Evolutionary conservation across 192 early-diverging fungal species (phyloP), one percentile per base, ranked within the genome.

Genomic region (Funneliformis geosporum): DNA sequence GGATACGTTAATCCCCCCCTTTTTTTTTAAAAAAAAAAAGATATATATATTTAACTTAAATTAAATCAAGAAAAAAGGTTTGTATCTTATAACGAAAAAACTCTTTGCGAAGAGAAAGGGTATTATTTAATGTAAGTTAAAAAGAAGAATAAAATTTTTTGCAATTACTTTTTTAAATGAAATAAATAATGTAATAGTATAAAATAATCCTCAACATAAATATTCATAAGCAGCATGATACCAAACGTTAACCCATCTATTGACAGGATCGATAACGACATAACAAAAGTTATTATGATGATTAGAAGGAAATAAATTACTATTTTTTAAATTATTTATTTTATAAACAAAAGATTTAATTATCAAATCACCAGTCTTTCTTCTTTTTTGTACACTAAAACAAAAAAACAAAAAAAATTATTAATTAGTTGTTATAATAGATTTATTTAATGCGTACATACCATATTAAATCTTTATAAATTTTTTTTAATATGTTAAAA

Each of bases 171-270:
- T 33, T 33, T 33, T 2, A 33, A 33, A 33, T 0, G 2, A 33
- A 33, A 33, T 33, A 33, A n/a, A 33, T 33, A 33, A 33, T 33
- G 33, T 0, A 33, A 33, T 33, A 33, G 2, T 33, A 33, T 33
- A 60, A 60, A 60, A 16, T n/a, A 60, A 60, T 16, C 16, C 18
- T 60, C 33, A 66, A 66, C 64, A 66, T 16, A 66, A 23, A 66
- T 66, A 66, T 66, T 66, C 64, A 66, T 18, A 66, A 66, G 64
- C 64, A 66, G 64, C 64, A 66, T 66, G 64, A 66, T 66, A 66
- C 64, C 64, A 66, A 66, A 66, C n/a, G 33, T 66, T 66, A 38
- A 38, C 64, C 64, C 64, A 66, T 23, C 64, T 66, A 14, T 38
- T 66, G 33, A 66, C 28, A 38, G 64, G 64, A 66, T 66, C 64